Conservation (phyloP, 352 stramenopile species). For the Phytophthora niederhauseri region DNA sequence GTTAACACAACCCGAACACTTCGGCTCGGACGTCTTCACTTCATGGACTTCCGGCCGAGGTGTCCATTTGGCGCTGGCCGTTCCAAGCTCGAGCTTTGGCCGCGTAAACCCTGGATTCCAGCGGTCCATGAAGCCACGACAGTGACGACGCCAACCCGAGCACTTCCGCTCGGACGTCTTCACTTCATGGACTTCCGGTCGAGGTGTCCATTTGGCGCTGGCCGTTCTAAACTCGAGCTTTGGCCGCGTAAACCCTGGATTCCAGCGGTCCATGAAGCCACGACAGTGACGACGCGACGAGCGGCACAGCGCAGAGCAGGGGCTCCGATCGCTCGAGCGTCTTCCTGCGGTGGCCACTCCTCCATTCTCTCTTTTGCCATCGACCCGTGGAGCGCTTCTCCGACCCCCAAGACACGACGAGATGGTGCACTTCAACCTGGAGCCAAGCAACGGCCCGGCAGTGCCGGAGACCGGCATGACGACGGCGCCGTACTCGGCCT, state of each 20-base stretch:
- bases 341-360: neutral
- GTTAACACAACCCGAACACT: neutral
- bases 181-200: neutral
- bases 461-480: neutral
- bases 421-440: neutral
- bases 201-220: neutral
- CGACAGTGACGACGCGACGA: neutral
- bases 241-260: neutral
- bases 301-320: neutral
- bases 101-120: slow-evolving; percentile 1
- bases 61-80: neutral
- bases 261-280: slow-evolving; percentile 2
- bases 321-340: neutral
- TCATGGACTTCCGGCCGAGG: neutral
- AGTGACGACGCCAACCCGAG: neutral
- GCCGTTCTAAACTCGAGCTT: neutral
- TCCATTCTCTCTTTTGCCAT: neutral
- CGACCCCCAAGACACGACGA: too few relatives aligned
- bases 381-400: too few relatives aligned
- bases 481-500: slow-evolving; percentile 1
- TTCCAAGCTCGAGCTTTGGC: neutral
- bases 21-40: neutral
- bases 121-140: slow-evolving; percentile 1
- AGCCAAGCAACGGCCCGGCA: neutral
- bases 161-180: neutral